Evolutionary conservation across 331 rosid genomes (phyloP).

Genomic region (Malus hybrid): DNA sequence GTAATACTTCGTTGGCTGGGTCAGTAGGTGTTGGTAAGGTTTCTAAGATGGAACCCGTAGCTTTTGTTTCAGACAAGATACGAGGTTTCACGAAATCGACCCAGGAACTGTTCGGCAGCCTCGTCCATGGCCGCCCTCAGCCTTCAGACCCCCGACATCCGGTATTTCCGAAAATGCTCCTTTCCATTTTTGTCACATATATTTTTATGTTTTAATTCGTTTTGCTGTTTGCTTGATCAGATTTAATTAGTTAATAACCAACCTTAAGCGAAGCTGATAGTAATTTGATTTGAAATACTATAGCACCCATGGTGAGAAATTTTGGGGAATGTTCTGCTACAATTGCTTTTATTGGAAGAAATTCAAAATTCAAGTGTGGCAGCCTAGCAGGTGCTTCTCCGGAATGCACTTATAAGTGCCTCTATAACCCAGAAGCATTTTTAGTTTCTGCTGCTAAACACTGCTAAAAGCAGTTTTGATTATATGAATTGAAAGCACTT

Average conservation of each 20-base stretch:
- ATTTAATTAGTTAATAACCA: not conserved
- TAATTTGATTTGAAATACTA: not conserved
- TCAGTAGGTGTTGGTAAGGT: not conserved
- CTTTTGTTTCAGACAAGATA: conserved; percentile 33
- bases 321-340: not conserved
- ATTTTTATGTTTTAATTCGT: not conserved
- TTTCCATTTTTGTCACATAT: not conserved
- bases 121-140: conserved; percentile 29
- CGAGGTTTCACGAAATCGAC: conserved; percentile 47
- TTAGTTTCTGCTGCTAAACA: not conserved
- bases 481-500: not conserved
- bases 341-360: not conserved
- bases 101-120: conserved; percentile 37
- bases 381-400: not conserved
- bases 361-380: no score
- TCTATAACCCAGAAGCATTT: not conserved
- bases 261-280: not conserved
- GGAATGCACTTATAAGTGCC: not conserved
- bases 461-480: not conserved
- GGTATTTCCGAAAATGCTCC: conserved; percentile 27
- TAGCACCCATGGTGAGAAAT: not conserved
- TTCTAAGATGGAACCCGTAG: conserved; percentile 51
- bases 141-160: conserved; percentile 50
- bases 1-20: not conserved
- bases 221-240: not conserved